phyloP scores from a whole-genome alignment of 352 stramenopile genomes.

The Globisporangium splendens region DNA sequence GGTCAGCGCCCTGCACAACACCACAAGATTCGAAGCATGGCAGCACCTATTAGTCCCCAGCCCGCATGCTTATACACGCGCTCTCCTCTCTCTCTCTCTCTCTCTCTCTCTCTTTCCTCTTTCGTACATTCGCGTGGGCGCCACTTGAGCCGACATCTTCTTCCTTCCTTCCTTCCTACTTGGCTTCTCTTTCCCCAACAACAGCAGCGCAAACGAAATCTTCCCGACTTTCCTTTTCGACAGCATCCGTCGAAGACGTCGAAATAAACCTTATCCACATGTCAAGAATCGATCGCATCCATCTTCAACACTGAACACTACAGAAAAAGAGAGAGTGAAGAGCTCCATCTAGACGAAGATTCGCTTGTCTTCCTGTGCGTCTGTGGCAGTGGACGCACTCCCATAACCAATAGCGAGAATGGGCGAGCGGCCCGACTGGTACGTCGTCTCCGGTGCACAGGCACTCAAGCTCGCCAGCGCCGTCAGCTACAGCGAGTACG shows the following conservation, averaged over 20 bases:
- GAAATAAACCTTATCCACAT: conserved; percentile 1
- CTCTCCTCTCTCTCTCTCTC: not conserved
- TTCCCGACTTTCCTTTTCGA: conserved; percentile 12
- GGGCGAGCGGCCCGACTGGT: conserved; percentile 33
- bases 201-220: conserved; percentile 1
- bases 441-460: conserved; percentile 31
- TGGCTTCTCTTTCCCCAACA: not conserved
- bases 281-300: not conserved
- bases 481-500: conserved; percentile 42
- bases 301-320: conserved; percentile 15
- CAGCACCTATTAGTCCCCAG: not conserved
- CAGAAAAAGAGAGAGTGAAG: not conserved
- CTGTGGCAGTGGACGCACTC: not conserved
- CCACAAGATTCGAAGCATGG: not conserved
- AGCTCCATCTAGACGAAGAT: not conserved
- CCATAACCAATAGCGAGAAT: not conserved
- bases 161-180: not conserved
- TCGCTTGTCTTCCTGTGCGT: too few relatives aligned
- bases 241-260: conserved; percentile 8
- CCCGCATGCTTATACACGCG: not conserved
- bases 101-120: not conserved
- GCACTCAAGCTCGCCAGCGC: conserved; percentile 30
- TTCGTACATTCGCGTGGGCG: conserved; percentile 78
- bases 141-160: conserved; percentile 52
- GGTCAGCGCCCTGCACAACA: conserved; percentile 66